Conservation (phyloP, 2,329 filamentous ascomycete species). For the Colletotrichum cordylinicola region DNA sequence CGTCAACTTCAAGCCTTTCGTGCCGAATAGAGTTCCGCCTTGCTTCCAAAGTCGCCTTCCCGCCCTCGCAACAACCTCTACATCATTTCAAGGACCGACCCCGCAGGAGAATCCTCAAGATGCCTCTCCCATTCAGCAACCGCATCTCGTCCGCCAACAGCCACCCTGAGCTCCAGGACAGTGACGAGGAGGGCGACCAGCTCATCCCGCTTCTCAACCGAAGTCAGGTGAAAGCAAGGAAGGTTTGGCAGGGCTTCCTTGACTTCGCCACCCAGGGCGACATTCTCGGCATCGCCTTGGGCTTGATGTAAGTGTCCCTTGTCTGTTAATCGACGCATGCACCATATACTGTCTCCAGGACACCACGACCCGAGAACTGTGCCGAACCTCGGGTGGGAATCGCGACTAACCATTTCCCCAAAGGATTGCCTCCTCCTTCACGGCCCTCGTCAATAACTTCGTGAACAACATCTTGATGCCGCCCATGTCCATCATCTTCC, state of each 20-base stretch:
- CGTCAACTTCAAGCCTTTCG: not conserved
- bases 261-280: slow-evolving; percentile 79
- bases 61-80: not conserved
- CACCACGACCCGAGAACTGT: not conserved
- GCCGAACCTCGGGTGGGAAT: not conserved
- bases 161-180: slow-evolving; percentile 33
- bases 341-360: not conserved
- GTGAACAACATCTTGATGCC: slow-evolving; percentile 75
- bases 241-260: slow-evolving; percentile 67
- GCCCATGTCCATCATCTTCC: slow-evolving; percentile 71
- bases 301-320: slow-evolving; percentile 65
- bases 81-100: not conserved
- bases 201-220: slow-evolving; percentile 45
- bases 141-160: slow-evolving; percentile 6
- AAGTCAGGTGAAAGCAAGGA: slow-evolving; percentile 52
- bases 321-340: not conserved
- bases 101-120: not conserved
- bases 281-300: slow-evolving; percentile 77
- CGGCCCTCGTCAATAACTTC: slow-evolving; percentile 73
- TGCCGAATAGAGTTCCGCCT: not conserved
- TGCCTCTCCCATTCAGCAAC: slow-evolving; percentile 9
- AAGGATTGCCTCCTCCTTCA: slow-evolving; percentile 74
- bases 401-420: slow-evolving; percentile 8
- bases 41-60: not conserved
- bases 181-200: slow-evolving; percentile 40